Evolutionary conservation across 306 rosid species (phyloP), one percentile per base, ranked within the genome.

Genomic region (Medicago arabica): DNA sequence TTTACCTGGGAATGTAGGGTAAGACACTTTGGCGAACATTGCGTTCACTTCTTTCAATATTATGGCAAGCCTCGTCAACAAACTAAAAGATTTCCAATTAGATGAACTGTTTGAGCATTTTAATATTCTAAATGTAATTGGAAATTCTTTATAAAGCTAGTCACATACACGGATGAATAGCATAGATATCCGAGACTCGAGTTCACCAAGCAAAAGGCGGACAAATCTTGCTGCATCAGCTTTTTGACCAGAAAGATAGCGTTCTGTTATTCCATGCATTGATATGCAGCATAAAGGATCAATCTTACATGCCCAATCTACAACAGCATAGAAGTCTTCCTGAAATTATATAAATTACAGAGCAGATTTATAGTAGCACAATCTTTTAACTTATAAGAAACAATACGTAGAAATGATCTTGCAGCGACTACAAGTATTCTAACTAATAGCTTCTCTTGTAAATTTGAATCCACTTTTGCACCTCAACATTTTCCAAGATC

Each of bases 261-360:
- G 92, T 85, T 95, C 97, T 21, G 99, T 95, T 73, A 84, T 86
- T 75, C 99, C 99, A 85, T 95, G 96, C 97, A 95, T 92, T 55
- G 99, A 95, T 87, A 95, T 95, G 87, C 99, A 87, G 75, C 97
- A 89, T 47, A 95, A 84, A 36, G 99, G 97, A 79, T 95, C 99
- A 81, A 92, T 83, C 88, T 92, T 95, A 86, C 87, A 92, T 50
- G 97, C 99, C 99, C 99, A 95, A 66, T 95, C 97, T 80, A 95
- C 93, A 36, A 95, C 85, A 59, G 90, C 91, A 84, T 85, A 88
- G 64, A 95, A 95, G 78, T 95, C 99, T 68, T 95, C 99, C 99
- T 95, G 93, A 75, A 82, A 85, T 80, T 79, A 88, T 43, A 78
- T 4, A 59, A 46, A 81, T 62, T 54, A 74, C 6, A 47, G 31